Evolutionary conservation across 257 asterid species (phyloP), one percentile per base, ranked within the genome.

Genomic region (Mentha longifolia): DNA sequence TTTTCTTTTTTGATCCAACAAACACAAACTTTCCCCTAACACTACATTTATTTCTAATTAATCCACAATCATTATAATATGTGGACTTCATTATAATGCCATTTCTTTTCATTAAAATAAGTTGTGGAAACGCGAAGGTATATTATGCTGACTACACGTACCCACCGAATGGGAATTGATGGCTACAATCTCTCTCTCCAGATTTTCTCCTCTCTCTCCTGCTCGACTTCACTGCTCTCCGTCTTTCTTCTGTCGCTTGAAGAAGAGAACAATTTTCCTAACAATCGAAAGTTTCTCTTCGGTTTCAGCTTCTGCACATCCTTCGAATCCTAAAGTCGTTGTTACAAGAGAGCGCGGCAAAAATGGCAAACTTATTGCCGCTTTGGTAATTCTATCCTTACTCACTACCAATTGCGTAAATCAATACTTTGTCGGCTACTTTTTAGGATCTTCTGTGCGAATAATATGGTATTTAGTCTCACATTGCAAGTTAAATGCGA

Each of bases 271-370:
- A 3, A 12, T 61, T 15, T 55, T 35, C 33, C 72, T 22, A 51
- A 55, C 16, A 63, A 33, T 55, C 49, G 2, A 8, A 2, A 76
- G 50, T 62, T 55, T 61, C 11, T 50, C 67, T 59, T 55, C 83
- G 17, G 39, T 74, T 54, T 72, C 81, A 12, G 61, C 89, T 41
- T 47, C 79, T 14, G 16, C 69, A 22, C 12, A 9, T 45, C 43
- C 71, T 52, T 75, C 63, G 9, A 45, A 43, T 65, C 69, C 45
- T 49, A 78, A 76, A 77, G 97, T 90, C 39, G 97, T 88, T 49
- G 95, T 90, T 50, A 90, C 95, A 43, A 81, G 97, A 81, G 97
- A 90, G 67, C 90, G 90, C 55, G 95, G 97, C 76, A 90, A 90
- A 75, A 90, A 90, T 78, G 71, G 67, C 51, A 84, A 82, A 85